phyloP scores from a whole-genome alignment of 2,329 filamentous ascomycete species.

The Fusarium pseudoanthophilum region DNA sequence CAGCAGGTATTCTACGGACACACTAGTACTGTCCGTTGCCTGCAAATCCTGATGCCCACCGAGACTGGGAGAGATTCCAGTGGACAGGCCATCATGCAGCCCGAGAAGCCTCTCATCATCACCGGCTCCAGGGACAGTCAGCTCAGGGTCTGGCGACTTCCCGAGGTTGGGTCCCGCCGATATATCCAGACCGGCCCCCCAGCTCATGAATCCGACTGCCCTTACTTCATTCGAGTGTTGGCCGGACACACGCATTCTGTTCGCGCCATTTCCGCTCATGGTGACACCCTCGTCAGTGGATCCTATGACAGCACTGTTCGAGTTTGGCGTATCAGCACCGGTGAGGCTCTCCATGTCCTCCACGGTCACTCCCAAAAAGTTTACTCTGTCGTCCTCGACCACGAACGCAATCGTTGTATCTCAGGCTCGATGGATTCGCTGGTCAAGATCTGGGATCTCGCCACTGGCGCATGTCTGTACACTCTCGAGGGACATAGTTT shows the following conservation, averaged over 20 bases:
- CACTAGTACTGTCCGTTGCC: slow-evolving; percentile 94
- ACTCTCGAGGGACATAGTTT: slow-evolving; percentile 94
- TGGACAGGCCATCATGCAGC: slow-evolving; percentile 85
- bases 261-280: slow-evolving; percentile 92
- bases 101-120: slow-evolving; percentile 94
- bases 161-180: slow-evolving; percentile 78
- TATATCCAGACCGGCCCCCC: slow-evolving; percentile 84
- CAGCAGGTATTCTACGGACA: slow-evolving; percentile 98
- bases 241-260: slow-evolving; percentile 92
- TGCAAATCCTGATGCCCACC: slow-evolving; percentile 92
- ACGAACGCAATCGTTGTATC: slow-evolving; percentile 92
- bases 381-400: slow-evolving; percentile 95
- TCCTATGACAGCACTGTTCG: slow-evolving; percentile 96
- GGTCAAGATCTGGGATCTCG: slow-evolving; percentile 97
- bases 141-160: slow-evolving; percentile 92
- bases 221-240: slow-evolving; percentile 91
- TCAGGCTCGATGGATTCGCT: slow-evolving; percentile 98
- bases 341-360: slow-evolving; percentile 84
- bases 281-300: slow-evolving; percentile 94
- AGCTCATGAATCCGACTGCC: slow-evolving; percentile 81
- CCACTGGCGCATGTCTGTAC: slow-evolving; percentile 84
- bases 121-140: slow-evolving; percentile 96
- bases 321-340: slow-evolving; percentile 97
- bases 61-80: slow-evolving; percentile 77
- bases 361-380: slow-evolving; percentile 92